A percentile compares a stretch with the other conserved stretches of the same genome.
Conservation (phyloP, 1,284 basidiomycete genomes). For the Fomitopsis palustris region DNA sequence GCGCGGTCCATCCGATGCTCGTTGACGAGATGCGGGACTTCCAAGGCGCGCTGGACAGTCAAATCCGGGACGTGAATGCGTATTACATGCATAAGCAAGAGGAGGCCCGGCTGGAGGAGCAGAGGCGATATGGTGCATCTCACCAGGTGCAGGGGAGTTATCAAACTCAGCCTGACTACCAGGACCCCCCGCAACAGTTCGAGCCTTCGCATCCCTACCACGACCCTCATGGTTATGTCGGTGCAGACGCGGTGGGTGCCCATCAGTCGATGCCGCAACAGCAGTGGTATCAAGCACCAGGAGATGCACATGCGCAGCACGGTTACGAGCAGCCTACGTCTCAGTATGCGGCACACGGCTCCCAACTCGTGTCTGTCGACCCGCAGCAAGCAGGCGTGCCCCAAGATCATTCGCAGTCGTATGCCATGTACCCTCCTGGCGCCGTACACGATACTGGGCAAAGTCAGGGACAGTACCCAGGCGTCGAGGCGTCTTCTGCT, state of each 20-base stretch:
- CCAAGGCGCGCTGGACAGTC: slow-evolving; percentile 52
- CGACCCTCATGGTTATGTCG: background rate
- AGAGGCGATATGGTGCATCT: background rate
- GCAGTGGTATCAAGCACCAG: background rate
- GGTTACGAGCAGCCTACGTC: background rate
- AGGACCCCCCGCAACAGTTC: slow-evolving; percentile 1
- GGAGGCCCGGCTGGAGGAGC: background rate
- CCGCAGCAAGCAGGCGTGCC: background rate
- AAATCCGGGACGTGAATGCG: slow-evolving; percentile 33
- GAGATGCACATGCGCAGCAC: background rate
- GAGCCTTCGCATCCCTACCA: slow-evolving; percentile 3
- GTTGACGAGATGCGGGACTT: slow-evolving; percentile 57
- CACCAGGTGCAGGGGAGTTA: background rate
- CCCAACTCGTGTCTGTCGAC: background rate
- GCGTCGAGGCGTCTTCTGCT: background rate
- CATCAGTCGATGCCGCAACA: background rate
- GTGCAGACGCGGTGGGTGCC: background rate
- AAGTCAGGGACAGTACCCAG: background rate
- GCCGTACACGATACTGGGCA: background rate
- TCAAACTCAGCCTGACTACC: background rate
- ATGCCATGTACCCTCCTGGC: background rate
- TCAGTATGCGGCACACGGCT: background rate
- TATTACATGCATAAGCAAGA: slow-evolving; percentile 10
- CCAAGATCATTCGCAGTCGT: slow-evolving; percentile 1
- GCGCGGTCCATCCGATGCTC: slow-evolving; percentile 52